A percentile compares a stretch with the other conserved stretches of the same genome.
Conservation (phyloP, 2,329 filamentous ascomycete species). For the Phyllachora maydis region DNA sequence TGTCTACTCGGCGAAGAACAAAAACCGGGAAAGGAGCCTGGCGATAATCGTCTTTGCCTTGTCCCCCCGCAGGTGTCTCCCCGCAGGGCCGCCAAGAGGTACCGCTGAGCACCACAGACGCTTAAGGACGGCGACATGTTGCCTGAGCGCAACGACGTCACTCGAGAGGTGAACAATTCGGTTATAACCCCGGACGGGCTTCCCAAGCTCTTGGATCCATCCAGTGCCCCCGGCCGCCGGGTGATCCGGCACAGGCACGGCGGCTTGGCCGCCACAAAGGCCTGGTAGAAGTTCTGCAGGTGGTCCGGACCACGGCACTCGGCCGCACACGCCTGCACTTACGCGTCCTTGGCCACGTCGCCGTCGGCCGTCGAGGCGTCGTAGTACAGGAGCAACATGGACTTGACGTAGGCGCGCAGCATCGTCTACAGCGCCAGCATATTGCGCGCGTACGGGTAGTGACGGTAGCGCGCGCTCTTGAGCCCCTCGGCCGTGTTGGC, state of each 20-base stretch:
- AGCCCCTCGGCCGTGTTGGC: conserved; percentile 11
- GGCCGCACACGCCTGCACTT: conserved; percentile 17
- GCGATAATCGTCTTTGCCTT: no score
- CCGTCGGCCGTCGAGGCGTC: conserved; percentile 9
- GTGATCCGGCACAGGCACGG: conserved; percentile 14
- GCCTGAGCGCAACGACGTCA: no score
- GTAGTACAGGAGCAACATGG: conserved; percentile 15
- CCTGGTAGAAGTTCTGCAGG: conserved; percentile 26
- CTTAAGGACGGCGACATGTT: no score
- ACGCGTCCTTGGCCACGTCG: conserved; percentile 10
- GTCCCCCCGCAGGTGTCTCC: no score
- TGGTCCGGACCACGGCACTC: conserved; percentile 16
- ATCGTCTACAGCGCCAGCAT: conserved; percentile 21
- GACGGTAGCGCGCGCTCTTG: conserved; percentile 16
- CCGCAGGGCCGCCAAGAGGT: no score
- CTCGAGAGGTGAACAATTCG: no score
- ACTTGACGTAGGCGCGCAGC: conserved; percentile 18
- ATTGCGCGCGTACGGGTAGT: conserved; percentile 25
- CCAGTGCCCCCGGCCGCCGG: no score
- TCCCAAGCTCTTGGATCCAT: no score
- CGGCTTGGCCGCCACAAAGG: conserved; percentile 23
- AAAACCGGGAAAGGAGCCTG: no score
- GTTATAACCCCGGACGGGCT: no score
- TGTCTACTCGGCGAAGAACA: no score
- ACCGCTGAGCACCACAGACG: no score